A percentile compares a stretch with the other conserved stretches of the same genome.
Evolutionary conservation across 805 yeast genomes (phyloP).

Genomic region (Ogataea saltuana): DNA sequence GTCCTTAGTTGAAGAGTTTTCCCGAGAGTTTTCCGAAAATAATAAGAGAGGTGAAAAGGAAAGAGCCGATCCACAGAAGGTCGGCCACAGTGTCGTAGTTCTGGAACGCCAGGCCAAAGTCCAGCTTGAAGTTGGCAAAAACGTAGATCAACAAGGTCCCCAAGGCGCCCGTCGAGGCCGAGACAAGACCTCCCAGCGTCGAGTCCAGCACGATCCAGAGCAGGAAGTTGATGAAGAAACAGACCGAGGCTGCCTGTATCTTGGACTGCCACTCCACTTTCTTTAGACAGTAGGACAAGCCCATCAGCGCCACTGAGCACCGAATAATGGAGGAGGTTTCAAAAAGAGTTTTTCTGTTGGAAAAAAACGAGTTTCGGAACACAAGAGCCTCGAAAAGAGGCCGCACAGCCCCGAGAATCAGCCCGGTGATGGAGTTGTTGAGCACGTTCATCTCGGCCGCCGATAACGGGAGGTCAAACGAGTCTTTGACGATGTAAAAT

Average conservation of each 20-base stretch:
- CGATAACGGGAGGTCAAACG: constrained; percentile 26
- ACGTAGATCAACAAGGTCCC: constrained; percentile 20
- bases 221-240: constrained; percentile 63
- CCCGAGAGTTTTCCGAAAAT: constrained; percentile 72
- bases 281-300: constrained; percentile 69
- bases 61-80: constrained; percentile 58
- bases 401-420: constrained; percentile 55
- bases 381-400: constrained; percentile 41
- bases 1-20: constrained; percentile 22
- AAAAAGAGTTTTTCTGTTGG: constrained; percentile 10
- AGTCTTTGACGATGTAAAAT: constrained; percentile 36
- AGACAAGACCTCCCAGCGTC: constrained; percentile 22
- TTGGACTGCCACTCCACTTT: constrained; percentile 68
- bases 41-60: constrained; percentile 63
- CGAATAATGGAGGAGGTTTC: constrained; percentile 34
- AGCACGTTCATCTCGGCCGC: constrained; percentile 19
- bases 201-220: constrained; percentile 52
- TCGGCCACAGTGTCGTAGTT: constrained; percentile 36
- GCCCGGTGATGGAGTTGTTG: constrained; percentile 50
- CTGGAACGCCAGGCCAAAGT: constrained; percentile 1
- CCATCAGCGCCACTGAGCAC: constrained; percentile 61
- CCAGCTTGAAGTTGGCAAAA: constrained; percentile 6
- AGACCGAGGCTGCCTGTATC: constrained; percentile 61
- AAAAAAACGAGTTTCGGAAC: constrained; percentile 10
- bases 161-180: constrained; percentile 23